These are phyloP conservation scores for Phytophthora pisi DNA, from an alignment of 352 stramenopile species.

Conservation along the genomic window DNA sequence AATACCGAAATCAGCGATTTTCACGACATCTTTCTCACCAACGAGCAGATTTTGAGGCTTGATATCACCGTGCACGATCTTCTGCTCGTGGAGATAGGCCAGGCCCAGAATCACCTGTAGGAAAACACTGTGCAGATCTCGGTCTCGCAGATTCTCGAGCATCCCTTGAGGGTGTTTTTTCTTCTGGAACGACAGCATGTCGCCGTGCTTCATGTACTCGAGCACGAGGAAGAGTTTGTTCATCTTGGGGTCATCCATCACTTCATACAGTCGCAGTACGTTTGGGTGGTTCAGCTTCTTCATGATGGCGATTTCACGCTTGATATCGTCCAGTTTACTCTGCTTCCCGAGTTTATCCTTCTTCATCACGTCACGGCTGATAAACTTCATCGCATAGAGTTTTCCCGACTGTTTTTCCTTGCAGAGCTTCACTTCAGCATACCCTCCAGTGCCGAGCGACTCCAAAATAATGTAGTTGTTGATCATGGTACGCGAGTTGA, in stretches of 20 bases:
- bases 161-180: slow-evolving; percentile 57
- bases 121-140: slow-evolving; percentile 74
- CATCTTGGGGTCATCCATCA: slow-evolving; percentile 95
- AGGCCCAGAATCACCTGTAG: slow-evolving; percentile 82
- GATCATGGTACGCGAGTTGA: slow-evolving; percentile 89
- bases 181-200: slow-evolving; percentile 77
- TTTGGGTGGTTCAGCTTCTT: slow-evolving; percentile 97
- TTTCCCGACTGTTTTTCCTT: slow-evolving; percentile 81
- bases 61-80: slow-evolving; percentile 88
- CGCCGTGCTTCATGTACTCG: slow-evolving; percentile 94
- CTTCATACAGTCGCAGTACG: slow-evolving; percentile 93
- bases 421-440: slow-evolving; percentile 91
- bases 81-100: slow-evolving; percentile 89
- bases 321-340: slow-evolving; percentile 84
- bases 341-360: slow-evolving; percentile 83
- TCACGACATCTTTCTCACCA: slow-evolving; percentile 86
- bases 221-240: slow-evolving; percentile 97
- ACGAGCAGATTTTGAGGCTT: slow-evolving; percentile 91
- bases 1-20: slow-evolving; percentile 93
- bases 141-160: slow-evolving; percentile 59
- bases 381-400: slow-evolving; percentile 89
- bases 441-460: slow-evolving; percentile 84
- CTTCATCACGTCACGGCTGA: slow-evolving; percentile 88
- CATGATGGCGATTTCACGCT: slow-evolving; percentile 97
- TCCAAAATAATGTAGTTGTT: slow-evolving; percentile 95